Evolutionary conservation across 1,139 yeast genomes (phyloP), one percentile per base, ranked within the genome.

Genomic region (Magnusiomyces paraingens): DNA sequence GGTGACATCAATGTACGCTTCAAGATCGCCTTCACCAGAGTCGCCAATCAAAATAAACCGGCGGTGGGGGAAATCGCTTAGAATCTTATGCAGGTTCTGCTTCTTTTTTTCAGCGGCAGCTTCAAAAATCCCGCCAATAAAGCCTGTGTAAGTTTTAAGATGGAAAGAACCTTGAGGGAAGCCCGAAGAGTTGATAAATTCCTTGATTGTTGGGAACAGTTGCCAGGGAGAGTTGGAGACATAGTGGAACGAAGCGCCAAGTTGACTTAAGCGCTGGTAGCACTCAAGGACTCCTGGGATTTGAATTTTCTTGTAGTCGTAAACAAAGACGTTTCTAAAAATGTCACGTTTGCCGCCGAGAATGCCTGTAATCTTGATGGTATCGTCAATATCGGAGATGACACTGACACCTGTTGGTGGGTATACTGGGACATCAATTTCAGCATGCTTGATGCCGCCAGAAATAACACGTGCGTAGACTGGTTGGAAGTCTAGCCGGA

Each of bases 221-320:
- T 91, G 98, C 82, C 95, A 86, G 0, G 99, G 99, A 1, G 96
- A 84, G 68, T 94, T 94, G 4, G 97, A 90, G 1, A 94, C 98
- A 65, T 93, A 94, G 66, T 90, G 96, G 64, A 88, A 83, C 36
- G 82, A 74, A 11, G 85, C 77, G 4, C 80, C 75, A 12, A 62
- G 59, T 1, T 58, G 55, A 3, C 46, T 42, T 59, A 82, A 63
- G 60, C 70, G 63, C 47, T 73, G 66, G 65, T 81, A 89, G 91
- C 96, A 89, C 35, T 76, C 74, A 1, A 86, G 78, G 42, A 93
- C 84, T 0, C 88, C 84, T 0, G 87, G 84, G 20, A 94, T 80
- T 51, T 75, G 77, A 81, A 96, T 85, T 22, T 77, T 79, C 10
- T 75, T 70, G 50, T 81, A 80, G 49, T 83, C 84, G 51, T 80